Base-by-base conservation (phyloP, 208 protist genomes). In the Tritrichomonas musculus region DNA sequence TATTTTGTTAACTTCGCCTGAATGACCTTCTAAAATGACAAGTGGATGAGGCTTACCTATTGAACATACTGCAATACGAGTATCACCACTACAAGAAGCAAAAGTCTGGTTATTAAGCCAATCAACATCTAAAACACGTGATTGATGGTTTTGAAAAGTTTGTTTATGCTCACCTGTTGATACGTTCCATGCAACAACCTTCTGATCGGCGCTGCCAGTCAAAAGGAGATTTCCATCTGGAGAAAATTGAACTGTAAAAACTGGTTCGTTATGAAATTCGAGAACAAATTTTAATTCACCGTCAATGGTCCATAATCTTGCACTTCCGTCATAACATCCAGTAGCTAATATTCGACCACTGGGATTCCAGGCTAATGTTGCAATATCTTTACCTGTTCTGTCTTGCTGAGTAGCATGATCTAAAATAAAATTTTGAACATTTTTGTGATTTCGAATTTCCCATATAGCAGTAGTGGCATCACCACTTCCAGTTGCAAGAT, bases 171-270 rank as follows among this genome's bases (percentile, higher is more conserved):
- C 36, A 27, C 96, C 96, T 8, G 60, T 94, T 25, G 5, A 50
- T 27, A 57, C 93, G 50, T 93, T 93, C 94, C 94, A 95, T 27
- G 94, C 95, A 44, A 97, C 95, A 17, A 96, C 95, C 20, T 96
- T 97, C 75, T 97, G 96, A 93, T 98, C 97, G 25, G 97, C 95
- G 36, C 93, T 95, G 13, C 96, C 97, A 53, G 93, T 96, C 0
- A 98, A 94, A 4, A 98, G 92, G 36, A 94, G 95, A 53, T 95
- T 92, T 27, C 97, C 96, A 3, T 93, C 94, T 60, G 95, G 95
- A 80, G 97, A 97, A 96, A 97, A 98, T 92, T 97, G 97, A 20
- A 98, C 93, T 44, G 96, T 96, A 88, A 97, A 98, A 36, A 98
- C 96, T n/a, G 96, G 96, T 0, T 94, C 96, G 73, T 94, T 94